These are phyloP conservation scores for Skeletonema menzelii DNA, from an alignment of 108 stramenopile genomes.

Conservation along the genomic window DNA sequence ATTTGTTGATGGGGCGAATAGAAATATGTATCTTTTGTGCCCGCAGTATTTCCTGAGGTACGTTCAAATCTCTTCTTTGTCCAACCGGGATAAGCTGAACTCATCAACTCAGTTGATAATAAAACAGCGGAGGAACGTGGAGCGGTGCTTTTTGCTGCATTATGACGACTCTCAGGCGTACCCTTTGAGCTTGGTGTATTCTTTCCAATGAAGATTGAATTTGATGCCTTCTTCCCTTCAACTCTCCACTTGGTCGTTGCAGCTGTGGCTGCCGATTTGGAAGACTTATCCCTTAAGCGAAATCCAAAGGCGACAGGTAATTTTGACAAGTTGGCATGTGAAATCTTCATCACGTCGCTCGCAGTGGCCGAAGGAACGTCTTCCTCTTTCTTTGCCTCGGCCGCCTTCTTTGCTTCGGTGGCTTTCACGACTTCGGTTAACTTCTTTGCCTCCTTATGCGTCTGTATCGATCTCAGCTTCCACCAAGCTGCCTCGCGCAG, in stretches of 20 bases:
- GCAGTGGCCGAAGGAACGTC: neutral
- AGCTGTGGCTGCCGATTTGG: neutral
- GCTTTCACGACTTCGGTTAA: too few species aligned
- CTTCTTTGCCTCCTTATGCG: neutral
- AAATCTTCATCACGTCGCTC: neutral
- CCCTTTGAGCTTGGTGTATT: constrained; percentile 1
- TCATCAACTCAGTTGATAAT: neutral
- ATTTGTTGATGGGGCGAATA: constrained; percentile 18
- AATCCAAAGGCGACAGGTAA: constrained; percentile 29
- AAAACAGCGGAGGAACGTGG: constrained; percentile 7
- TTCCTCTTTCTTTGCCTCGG: neutral
- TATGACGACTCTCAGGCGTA: neutral
- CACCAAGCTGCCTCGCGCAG: neutral
- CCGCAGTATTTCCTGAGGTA: constrained; percentile 1
- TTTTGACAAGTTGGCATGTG: neutral
- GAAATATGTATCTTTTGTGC: constrained; percentile 17
- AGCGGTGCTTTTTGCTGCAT: constrained; percentile 2
- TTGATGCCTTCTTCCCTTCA: neutral
- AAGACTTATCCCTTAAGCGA: neutral
- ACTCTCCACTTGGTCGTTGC: constrained; percentile 1
- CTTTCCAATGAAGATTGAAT: neutral
- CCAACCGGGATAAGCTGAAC: constrained; percentile 15
- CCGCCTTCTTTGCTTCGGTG: neutral
- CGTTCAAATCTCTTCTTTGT: constrained; percentile 21
- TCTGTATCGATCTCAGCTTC: neutral